Percentiles rank a stretch among this genome's conserved stretches.
Evolutionary conservation across 129 eudicot species (phyloP).

Genomic region (Artemisia annua): DNA sequence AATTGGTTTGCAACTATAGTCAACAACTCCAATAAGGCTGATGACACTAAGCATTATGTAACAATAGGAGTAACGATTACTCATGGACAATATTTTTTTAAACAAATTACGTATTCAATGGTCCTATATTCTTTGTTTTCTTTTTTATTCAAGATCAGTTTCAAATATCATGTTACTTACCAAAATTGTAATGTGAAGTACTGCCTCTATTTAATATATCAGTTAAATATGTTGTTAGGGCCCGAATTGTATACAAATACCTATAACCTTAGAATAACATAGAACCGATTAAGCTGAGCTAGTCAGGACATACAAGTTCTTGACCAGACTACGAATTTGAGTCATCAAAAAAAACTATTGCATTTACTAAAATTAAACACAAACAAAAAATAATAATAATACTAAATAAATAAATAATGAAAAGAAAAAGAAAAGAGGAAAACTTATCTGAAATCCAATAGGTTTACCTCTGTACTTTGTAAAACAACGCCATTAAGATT

Average conservation of each 20-base stretch:
- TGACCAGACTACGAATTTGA: background rate
- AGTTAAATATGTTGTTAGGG: too few species aligned
- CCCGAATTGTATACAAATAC: background rate
- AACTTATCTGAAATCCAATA: constrained; percentile 1
- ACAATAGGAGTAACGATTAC: background rate
- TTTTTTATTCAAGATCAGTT: background rate
- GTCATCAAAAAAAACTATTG: constrained; percentile 1
- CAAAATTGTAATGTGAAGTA: constrained; percentile 4
- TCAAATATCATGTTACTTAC: background rate
- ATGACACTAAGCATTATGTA: constrained; percentile 1
- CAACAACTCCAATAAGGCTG: constrained; percentile 18
- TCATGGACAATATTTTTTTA: background rate
- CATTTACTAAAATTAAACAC: constrained; percentile 6
- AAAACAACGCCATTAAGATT: constrained; percentile 8
- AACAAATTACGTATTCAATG: constrained; percentile 7
- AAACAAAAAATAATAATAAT: too few species aligned
- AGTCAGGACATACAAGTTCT: background rate
- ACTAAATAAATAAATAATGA: background rate
- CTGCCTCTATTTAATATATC: background rate
- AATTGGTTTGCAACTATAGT: constrained; percentile 19
- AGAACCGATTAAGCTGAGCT: background rate
- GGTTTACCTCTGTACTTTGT: constrained; percentile 4
- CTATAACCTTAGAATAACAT: background rate
- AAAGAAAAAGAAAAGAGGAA: constrained; percentile 11
- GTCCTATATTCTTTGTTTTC: background rate